Conservation (phyloP, 2,329 filamentous ascomycete species). For the Colletotrichum zoysiae region DNA sequence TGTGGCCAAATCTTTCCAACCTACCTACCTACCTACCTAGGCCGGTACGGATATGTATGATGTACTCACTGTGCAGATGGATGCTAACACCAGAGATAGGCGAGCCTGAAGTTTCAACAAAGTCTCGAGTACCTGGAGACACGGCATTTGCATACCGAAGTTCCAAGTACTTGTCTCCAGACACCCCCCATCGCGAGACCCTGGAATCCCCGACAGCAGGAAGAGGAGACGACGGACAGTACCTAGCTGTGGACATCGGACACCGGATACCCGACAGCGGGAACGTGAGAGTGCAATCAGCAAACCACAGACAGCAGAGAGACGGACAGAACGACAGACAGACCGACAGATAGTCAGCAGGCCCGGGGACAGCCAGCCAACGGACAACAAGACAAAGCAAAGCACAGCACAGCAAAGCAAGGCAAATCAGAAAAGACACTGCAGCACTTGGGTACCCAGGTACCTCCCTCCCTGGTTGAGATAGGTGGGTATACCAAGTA, state of each 20-base stretch:
- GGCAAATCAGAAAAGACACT: background rate
- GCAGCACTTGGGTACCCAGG: background rate
- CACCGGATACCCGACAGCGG: background rate
- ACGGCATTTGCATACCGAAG: background rate
- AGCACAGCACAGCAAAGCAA: background rate
- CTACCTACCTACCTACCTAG: too few relatives aligned
- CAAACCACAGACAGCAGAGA: too few relatives aligned
- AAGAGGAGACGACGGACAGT: background rate
- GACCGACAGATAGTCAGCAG: background rate
- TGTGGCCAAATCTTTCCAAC: conserved; percentile 8
- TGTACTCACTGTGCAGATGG: too few relatives aligned
- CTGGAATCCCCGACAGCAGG: background rate
- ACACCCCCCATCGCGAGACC: background rate
- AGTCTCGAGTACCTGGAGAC: conserved; percentile 27
- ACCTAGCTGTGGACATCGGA: conserved; percentile 6
- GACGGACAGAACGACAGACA: too few relatives aligned
- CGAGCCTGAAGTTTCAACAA: conserved; percentile 27
- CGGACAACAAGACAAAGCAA: background rate
- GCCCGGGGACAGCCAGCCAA: too few relatives aligned
- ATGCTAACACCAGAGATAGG: conserved; percentile 17
- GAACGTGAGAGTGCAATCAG: background rate
- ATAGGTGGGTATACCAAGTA: background rate
- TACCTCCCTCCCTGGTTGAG: too few relatives aligned
- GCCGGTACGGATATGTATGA: too few relatives aligned
- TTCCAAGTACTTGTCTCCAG: conserved; percentile 20